phyloP scores from a whole-genome alignment of 495 filamentous ascomycete genomes.

The Podospora anserina region DNA sequence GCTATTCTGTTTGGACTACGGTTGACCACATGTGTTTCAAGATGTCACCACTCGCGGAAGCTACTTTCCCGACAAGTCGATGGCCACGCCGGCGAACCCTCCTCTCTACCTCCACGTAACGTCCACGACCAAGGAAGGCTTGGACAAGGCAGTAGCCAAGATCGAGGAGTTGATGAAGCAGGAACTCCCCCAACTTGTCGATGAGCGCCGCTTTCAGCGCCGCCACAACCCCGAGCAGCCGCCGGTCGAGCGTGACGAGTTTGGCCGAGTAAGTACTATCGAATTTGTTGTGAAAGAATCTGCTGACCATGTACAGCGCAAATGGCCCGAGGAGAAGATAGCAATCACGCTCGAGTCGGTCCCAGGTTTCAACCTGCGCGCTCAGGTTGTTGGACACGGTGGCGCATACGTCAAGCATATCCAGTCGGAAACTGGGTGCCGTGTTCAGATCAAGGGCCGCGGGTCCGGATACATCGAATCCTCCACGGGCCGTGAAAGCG shows the following conservation, averaged over 20 bases:
- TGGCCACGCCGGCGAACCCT: conserved; percentile 92
- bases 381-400: conserved; percentile 90
- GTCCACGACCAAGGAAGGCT: conserved; percentile 84
- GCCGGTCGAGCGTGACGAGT: conserved; percentile 89
- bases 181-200: conserved; percentile 90
- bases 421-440: conserved; percentile 87
- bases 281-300: conserved; percentile 23
- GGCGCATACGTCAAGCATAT: conserved; percentile 97
- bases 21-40: conserved; percentile 63
- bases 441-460: conserved; percentile 95
- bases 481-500: conserved; percentile 77
- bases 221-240: conserved; percentile 77
- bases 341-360: conserved; percentile 85
- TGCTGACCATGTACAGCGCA: conserved; percentile 60
- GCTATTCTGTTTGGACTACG: conserved; percentile 49
- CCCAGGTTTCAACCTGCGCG: conserved; percentile 92
- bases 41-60: conserved; percentile 98
- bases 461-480: conserved; percentile 94
- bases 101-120: conserved; percentile 94
- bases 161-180: conserved; percentile 96
- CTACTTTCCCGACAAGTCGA: conserved; percentile 95
- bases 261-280: conserved; percentile 68
- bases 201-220: conserved; percentile 89
- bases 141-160: conserved; percentile 78
- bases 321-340: conserved; percentile 98